phyloP scores from a whole-genome alignment of 306 rosid species.

The Glycyrrhiza uralensis region DNA sequence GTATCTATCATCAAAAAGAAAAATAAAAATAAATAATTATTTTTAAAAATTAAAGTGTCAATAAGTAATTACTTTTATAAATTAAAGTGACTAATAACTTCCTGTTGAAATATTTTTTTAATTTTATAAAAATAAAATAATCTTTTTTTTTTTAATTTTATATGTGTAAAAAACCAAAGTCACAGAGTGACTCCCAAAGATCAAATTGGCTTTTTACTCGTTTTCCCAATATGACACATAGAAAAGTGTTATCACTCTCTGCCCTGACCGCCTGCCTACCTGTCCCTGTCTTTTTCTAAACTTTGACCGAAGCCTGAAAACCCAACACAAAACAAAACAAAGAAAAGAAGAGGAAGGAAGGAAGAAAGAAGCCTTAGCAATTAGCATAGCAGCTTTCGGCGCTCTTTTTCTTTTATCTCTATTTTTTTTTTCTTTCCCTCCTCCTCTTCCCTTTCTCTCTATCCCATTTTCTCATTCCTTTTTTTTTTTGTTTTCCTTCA shows the following conservation, averaged over 20 bases:
- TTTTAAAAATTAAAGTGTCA: too few relatives aligned
- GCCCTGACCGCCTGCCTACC: not conserved
- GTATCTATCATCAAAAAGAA: too few relatives aligned
- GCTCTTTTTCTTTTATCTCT: slow-evolving; percentile 41
- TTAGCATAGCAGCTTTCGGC: slow-evolving; percentile 87
- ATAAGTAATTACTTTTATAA: too few relatives aligned
- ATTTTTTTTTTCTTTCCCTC: not conserved
- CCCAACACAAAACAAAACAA: too few relatives aligned
- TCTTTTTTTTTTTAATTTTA: not conserved
- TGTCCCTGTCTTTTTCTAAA: slow-evolving; percentile 37
- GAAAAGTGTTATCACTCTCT: slow-evolving; percentile 17
- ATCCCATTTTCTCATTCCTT: too few relatives aligned
- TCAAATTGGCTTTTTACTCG: too few relatives aligned
- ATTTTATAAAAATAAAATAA: too few relatives aligned
- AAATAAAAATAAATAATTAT: too few relatives aligned
- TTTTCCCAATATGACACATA: slow-evolving; percentile 27
- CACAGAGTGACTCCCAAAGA: too few relatives aligned
- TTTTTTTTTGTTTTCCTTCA: not conserved
- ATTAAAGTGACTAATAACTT: too few relatives aligned
- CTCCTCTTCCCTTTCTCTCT: not conserved
- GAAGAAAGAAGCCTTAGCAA: slow-evolving; percentile 7
- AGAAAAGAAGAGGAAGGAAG: not conserved
- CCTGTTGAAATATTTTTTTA: too few relatives aligned
- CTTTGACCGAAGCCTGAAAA: slow-evolving; percentile 54
- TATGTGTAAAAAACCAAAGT: too few relatives aligned